A percentile compares a stretch with the other conserved stretches of the same genome.
These are phyloP conservation scores for Boletus rubescentipes DNA, from an alignment of 768 basidiomycete species.

Conservation along the genomic window DNA sequence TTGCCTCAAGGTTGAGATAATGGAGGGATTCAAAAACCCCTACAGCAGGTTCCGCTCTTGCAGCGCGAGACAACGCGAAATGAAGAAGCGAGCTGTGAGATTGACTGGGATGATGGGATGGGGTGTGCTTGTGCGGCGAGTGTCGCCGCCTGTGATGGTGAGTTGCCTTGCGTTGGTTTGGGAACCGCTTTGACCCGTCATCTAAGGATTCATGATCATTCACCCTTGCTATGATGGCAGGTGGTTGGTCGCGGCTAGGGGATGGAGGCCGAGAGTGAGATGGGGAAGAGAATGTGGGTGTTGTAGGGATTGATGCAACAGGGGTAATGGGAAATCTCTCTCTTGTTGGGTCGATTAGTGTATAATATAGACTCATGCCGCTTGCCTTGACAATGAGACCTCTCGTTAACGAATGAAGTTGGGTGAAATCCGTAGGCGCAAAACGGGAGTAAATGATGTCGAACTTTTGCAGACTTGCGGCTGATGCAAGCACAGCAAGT, in stretches of 20 bases:
- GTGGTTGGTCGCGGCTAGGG: constrained; percentile 11
- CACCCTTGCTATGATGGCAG: neutral
- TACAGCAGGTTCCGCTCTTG: constrained; percentile 52
- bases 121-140: constrained; percentile 10
- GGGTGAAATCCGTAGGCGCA: constrained; percentile 52
- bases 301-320: constrained; percentile 31
- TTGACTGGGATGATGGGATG: constrained; percentile 30
- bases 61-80: constrained; percentile 31
- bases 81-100: constrained; percentile 41
- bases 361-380: constrained; percentile 63
- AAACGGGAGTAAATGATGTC: constrained; percentile 65
- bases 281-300: constrained; percentile 37
- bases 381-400: constrained; percentile 56
- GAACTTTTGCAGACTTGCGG: constrained; percentile 50
- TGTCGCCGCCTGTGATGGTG: constrained; percentile 11
- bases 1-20: constrained; percentile 67
- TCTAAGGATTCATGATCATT: neutral
- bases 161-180: neutral
- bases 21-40: constrained; percentile 73
- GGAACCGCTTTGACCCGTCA: neutral
- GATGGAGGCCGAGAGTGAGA: constrained; percentile 35
- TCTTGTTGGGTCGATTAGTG: constrained; percentile 59
- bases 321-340: constrained; percentile 58
- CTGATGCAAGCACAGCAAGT: constrained; percentile 51
- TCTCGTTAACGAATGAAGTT: constrained; percentile 49